Base-by-base conservation (phyloP, 208 protist species). In the Trypanosomatidae sp. region DNA sequence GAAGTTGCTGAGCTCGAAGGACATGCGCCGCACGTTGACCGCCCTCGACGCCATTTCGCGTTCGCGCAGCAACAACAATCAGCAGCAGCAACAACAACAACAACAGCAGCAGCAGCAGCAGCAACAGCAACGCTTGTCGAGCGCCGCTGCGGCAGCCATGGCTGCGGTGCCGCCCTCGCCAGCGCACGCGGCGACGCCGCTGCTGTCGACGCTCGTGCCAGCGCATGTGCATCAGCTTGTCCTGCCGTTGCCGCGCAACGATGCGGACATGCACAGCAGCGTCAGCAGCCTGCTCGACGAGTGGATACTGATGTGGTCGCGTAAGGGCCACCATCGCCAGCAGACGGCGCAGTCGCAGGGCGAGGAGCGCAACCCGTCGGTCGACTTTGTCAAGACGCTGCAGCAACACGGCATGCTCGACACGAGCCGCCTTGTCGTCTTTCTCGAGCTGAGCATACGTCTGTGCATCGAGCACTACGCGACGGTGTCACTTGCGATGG, bases 401-500 rank as follows among this genome's bases (percentile, higher is more conserved):
- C 85, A 93, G 59, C 55, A 75, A 37, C 46, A 80, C 26, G 66
- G 72, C 35, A 74, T 94, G 51, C 66, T 97, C 20, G 87, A 89
- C 44, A 86, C 66, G 39, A 33, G 59, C 10, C 71, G 85, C 56
- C 58, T 92, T 32, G 48, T 67, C 24, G 70, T 55, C 21, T 96
- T 97, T 61, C 71, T 97, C 53, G 54, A 68, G 27, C 55, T 87
- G 19, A 68, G 62, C 35, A 66, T 94, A 10, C 81, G 88, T 24
- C 68, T 91, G 18, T 80, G 79, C 43, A 76, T 97, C 11, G 90
- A 97, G 51, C 71, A 91, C 60, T 96, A 91, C 71, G 67, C 74
- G 26, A 88, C 66, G 27, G 62, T 39, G 32, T 56, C 74, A 46
- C 61, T 91, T 16, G 66, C 74, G 60, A 57, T 90, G 53, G 79